A percentile compares a stretch with the other conserved stretches of the same genome.
phyloP scores from a whole-genome alignment of 208 protist species.

The Leishmania major region DNA sequence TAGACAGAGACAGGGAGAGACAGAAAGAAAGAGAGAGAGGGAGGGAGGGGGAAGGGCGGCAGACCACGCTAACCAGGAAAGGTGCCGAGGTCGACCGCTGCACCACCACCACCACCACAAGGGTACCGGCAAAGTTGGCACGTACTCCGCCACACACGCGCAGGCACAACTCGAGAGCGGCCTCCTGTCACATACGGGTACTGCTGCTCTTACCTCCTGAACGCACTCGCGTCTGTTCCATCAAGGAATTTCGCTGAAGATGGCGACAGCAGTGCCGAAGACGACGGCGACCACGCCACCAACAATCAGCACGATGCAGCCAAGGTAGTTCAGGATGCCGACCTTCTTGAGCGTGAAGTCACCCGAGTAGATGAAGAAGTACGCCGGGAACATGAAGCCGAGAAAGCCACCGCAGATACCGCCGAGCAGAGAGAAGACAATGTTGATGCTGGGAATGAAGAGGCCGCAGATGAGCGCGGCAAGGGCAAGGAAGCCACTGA shows the following conservation, averaged over 20 bases:
- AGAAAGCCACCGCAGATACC: constrained; percentile 74
- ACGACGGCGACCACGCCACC: constrained; percentile 67
- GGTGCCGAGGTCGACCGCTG: background rate
- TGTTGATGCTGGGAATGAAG: constrained; percentile 77
- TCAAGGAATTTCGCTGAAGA: constrained; percentile 44
- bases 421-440: constrained; percentile 81
- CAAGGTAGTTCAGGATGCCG: constrained; percentile 52
- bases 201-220: background rate
- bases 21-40: background rate
- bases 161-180: background rate
- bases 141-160: background rate
- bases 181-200: background rate
- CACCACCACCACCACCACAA: background rate
- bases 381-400: constrained; percentile 81
- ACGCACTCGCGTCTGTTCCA: background rate
- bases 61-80: background rate
- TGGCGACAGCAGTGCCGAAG: constrained; percentile 69
- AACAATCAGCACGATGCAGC: constrained; percentile 52
- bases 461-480: constrained; percentile 70
- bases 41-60: background rate
- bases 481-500: constrained; percentile 50
- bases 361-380: constrained; percentile 78
- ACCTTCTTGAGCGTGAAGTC: constrained; percentile 58
- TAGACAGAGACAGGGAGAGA: background rate
- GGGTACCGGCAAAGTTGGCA: background rate